A percentile compares a stretch with the other conserved stretches of the same genome.
phyloP scores from a whole-genome alignment of 306 rosid species.

The Arachis hypogaea region DNA sequence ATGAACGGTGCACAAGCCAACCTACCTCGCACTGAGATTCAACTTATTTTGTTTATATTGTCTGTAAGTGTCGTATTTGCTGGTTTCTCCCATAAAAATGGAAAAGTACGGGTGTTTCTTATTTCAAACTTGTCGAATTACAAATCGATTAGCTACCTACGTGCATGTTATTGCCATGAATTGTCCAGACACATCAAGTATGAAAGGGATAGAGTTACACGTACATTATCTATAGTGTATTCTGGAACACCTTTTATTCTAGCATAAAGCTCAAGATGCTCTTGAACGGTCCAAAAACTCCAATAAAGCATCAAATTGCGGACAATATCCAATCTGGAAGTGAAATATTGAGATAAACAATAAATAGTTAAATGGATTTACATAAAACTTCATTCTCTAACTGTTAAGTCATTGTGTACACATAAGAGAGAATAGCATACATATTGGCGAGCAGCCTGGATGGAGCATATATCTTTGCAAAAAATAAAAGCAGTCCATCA shows the following conservation, averaged over 20 bases:
- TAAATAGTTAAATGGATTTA: slow-evolving; percentile 36
- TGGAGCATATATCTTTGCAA: slow-evolving; percentile 79
- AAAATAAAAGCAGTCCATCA: slow-evolving; percentile 87
- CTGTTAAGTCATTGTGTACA: neutral
- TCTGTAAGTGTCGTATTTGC: slow-evolving; percentile 5
- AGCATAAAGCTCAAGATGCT: slow-evolving; percentile 96
- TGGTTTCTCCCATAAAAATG: slow-evolving; percentile 1
- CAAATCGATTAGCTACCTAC: slow-evolving; percentile 14
- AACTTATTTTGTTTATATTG: neutral
- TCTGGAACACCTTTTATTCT: slow-evolving; percentile 92
- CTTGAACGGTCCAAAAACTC: slow-evolving; percentile 81
- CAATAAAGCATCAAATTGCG: slow-evolving; percentile 91
- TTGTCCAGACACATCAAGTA: slow-evolving; percentile 29
- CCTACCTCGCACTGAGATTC: no score
- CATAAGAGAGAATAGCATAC: slow-evolving; percentile 46
- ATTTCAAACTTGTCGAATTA: slow-evolving; percentile 15
- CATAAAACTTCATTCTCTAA: slow-evolving; percentile 1
- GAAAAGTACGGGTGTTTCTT: slow-evolving; percentile 20
- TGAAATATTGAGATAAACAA: slow-evolving; percentile 36
- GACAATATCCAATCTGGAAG: slow-evolving; percentile 93
- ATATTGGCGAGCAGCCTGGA: slow-evolving; percentile 80
- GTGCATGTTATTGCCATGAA: slow-evolving; percentile 7
- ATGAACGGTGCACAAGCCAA: no score
- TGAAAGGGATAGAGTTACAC: slow-evolving; percentile 44
- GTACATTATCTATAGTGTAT: slow-evolving; percentile 62